Evolutionary conservation across 202 grass and related monocot genomes (phyloP).

Genomic region (Zizania palustris): DNA sequence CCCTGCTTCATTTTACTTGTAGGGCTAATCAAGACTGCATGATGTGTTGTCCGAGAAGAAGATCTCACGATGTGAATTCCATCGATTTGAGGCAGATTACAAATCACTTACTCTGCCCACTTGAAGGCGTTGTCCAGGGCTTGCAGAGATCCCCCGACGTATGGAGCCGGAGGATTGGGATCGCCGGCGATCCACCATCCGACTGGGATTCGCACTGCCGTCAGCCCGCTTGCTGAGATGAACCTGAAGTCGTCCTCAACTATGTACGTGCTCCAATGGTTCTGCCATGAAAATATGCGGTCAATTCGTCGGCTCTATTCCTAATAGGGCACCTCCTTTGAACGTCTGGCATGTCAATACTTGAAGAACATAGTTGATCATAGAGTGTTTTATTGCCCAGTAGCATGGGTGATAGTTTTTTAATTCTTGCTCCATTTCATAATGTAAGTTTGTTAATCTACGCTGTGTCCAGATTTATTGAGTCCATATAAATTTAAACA

Average conservation of each 20-base stretch:
- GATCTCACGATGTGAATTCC: neutral
- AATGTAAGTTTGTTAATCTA: too few relatives aligned
- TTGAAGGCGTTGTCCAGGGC: conserved; percentile 75
- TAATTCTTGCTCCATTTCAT: too few relatives aligned
- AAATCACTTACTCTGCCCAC: conserved; percentile 86
- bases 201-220: conserved; percentile 76
- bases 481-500: too few relatives aligned
- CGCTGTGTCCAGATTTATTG: too few relatives aligned
- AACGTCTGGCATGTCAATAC: too few relatives aligned
- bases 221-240: conserved; percentile 55
- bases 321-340: too few relatives aligned
- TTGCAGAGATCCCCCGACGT: conserved; percentile 71
- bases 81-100: neutral
- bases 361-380: too few relatives aligned
- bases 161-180: conserved; percentile 66
- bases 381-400: too few relatives aligned
- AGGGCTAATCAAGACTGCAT: too few relatives aligned
- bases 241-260: conserved; percentile 75
- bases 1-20: too few relatives aligned
- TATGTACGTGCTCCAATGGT: conserved; percentile 80
- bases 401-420: too few relatives aligned
- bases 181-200: conserved; percentile 91
- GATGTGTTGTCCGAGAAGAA: neutral
- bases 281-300: conserved; percentile 31
- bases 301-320: neutral